Percentiles rank a stretch among this genome's conserved stretches.
These are phyloP conservation scores for Furcasterigmium sp. DNA, from an alignment of 2,329 filamentous ascomycete genomes.

Conservation along the genomic window DNA sequence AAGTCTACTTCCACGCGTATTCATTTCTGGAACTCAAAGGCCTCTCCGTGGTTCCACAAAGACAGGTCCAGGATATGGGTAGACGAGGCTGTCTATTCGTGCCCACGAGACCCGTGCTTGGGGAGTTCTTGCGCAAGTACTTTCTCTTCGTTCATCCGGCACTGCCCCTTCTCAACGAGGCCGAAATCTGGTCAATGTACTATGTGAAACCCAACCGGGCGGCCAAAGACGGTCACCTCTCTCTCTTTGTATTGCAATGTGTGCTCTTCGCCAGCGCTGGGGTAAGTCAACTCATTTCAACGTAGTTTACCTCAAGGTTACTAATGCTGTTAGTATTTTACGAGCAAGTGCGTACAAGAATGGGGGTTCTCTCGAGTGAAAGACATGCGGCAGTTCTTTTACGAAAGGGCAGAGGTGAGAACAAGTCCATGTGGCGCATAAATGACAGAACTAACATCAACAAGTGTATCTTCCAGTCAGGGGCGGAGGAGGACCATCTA, in stretches of 20 bases:
- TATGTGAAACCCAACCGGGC: background rate
- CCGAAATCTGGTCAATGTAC: conserved; percentile 5
- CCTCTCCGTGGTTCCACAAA: background rate
- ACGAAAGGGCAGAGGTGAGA: background rate
- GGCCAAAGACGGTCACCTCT: conserved; percentile 2
- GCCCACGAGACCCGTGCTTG: conserved; percentile 1
- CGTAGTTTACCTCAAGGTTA: background rate
- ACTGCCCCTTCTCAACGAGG: conserved; percentile 7
- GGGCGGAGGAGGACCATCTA: background rate
- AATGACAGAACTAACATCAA: background rate
- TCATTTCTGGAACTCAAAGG: background rate
- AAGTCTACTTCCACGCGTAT: background rate
- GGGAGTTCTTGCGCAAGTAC: conserved; percentile 7
- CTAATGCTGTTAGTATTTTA: background rate
- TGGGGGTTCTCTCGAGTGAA: background rate
- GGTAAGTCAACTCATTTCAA: background rate
- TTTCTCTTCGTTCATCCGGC: conserved; percentile 8
- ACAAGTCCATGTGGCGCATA: too few relatives aligned
- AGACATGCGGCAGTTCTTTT: background rate
- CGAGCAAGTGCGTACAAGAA: background rate
- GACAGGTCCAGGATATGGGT: background rate
- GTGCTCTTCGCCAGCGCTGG: background rate
- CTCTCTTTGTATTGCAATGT: background rate
- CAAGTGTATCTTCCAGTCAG: background rate
- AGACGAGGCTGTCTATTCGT: background rate